These are phyloP conservation scores for Tuctoria greenei DNA, from an alignment of 176 grass and related monocot genomes.

Conservation along the genomic window DNA sequence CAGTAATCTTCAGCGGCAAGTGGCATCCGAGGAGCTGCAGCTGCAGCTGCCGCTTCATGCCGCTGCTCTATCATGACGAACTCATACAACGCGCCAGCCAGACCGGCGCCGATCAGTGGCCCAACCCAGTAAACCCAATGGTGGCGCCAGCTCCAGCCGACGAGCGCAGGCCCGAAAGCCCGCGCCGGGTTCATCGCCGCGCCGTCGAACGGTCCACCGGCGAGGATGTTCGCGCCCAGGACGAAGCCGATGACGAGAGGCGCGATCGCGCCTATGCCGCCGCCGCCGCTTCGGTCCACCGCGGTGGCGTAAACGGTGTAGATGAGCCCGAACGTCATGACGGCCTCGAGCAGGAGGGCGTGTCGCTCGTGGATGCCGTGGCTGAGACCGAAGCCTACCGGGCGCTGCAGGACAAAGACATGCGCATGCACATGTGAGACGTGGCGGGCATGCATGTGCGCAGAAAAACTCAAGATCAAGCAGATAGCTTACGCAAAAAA, in stretches of 20 bases:
- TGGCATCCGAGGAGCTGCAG: background rate
- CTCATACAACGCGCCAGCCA: conserved; percentile 62
- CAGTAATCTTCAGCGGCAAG: conserved; percentile 39
- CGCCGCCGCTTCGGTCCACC: conserved; percentile 43
- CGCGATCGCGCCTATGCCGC: conserved; percentile 35
- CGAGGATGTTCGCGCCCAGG: conserved; percentile 70
- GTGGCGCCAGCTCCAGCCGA: conserved; percentile 79
- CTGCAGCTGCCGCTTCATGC: background rate
- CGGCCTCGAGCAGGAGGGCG: conserved; percentile 68
- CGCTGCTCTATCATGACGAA: conserved; percentile 57
- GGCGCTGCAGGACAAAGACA: conserved; percentile 49
- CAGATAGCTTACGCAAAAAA: conserved; percentile 1
- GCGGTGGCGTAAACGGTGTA: conserved; percentile 79
- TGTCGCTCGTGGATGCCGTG: conserved; percentile 56
- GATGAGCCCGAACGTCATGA: conserved; percentile 76
- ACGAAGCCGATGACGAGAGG: conserved; percentile 80
- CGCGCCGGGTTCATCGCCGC: conserved; percentile 84
- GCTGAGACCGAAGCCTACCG: conserved; percentile 57
- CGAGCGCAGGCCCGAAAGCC: conserved; percentile 74
- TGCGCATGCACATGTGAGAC: conserved; percentile 22
- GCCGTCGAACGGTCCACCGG: conserved; percentile 78
- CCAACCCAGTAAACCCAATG: conserved; percentile 93
- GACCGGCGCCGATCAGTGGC: conserved; percentile 60
- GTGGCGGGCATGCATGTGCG: background rate
- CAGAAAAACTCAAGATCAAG: background rate